Conservation (phyloP, 2,329 filamentous ascomycete species). For the Trichoderma koningiopsis region DNA sequence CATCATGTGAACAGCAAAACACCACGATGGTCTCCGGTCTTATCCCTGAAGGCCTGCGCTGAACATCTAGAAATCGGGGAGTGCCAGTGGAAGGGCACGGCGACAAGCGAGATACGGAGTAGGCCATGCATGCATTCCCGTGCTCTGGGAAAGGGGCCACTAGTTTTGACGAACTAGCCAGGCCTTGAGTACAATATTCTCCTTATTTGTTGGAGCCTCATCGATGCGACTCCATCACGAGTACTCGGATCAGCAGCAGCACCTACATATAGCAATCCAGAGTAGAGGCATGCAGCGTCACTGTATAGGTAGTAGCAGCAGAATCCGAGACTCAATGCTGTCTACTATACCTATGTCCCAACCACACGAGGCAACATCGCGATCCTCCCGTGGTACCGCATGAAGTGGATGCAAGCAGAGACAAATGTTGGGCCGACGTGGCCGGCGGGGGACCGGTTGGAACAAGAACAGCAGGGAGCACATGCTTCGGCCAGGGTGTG, state of each 20-base stretch:
- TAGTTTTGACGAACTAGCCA: neutral
- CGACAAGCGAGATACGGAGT: slow-evolving; percentile 21
- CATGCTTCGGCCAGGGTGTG: slow-evolving; percentile 17
- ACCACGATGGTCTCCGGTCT: neutral
- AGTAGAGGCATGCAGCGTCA: neutral
- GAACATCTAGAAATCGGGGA: neutral
- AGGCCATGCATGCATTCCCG: slow-evolving; percentile 24
- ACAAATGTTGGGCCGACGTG: slow-evolving; percentile 21
- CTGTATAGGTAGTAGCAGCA: neutral
- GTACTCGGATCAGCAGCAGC: too few relatives aligned
- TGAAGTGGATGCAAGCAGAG: slow-evolving; percentile 11
- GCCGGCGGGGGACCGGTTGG: slow-evolving; percentile 17
- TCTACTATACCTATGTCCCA: neutral
- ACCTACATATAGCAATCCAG: too few relatives aligned
- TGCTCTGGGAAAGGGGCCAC: slow-evolving; percentile 22
- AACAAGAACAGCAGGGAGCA: slow-evolving; percentile 8
- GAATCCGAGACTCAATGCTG: neutral
- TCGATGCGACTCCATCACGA: neutral
- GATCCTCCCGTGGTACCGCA: neutral
- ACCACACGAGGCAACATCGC: neutral
- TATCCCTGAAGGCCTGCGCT: slow-evolving; percentile 9
- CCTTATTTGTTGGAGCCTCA: slow-evolving; percentile 8
- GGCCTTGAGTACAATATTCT: neutral
- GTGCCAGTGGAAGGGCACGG: slow-evolving; percentile 12
- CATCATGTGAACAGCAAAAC: slow-evolving; percentile 23